Conservation (phyloP, 805 yeast species). For the Kodamaea hsintzibuensis region DNA sequence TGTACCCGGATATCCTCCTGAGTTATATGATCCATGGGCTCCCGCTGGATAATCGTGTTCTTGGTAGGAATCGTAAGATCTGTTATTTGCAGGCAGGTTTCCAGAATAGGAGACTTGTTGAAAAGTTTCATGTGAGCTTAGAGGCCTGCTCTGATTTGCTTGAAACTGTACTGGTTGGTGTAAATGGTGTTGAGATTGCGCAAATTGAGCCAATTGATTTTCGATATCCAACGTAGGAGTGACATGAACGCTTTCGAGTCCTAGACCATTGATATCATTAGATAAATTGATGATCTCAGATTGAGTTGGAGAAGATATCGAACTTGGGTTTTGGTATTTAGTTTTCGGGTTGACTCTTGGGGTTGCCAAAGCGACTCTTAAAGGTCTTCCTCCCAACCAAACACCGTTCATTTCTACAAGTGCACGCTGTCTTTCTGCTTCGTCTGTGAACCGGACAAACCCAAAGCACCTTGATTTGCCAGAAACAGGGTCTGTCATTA, state of each 20-base stretch:
- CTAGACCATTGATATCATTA: not conserved
- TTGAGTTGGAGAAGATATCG: not conserved
- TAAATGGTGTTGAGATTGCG: not conserved
- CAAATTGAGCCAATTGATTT: not conserved
- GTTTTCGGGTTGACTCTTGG: conserved; percentile 50
- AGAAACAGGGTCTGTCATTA: conserved; percentile 81
- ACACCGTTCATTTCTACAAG: conserved; percentile 74
- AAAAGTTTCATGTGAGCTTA: not conserved
- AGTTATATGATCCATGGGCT: not conserved
- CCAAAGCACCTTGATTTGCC: conserved; percentile 81
- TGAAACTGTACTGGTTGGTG: not conserved
- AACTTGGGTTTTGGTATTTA: not conserved
- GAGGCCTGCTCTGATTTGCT: not conserved
- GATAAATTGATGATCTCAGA: not conserved
- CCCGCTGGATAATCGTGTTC: not conserved
- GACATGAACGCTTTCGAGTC: not conserved
- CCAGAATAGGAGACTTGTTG: not conserved
- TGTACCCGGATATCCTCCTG: not conserved
- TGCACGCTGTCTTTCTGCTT: conserved; percentile 67
- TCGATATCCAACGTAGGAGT: not conserved
- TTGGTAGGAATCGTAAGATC: not conserved
- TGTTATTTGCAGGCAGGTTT: not conserved
- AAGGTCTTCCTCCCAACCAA: conserved; percentile 76
- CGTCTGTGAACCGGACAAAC: conserved; percentile 73
- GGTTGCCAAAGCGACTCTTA: conserved; percentile 78